A percentile compares a stretch with the other conserved stretches of the same genome.
phyloP scores from a whole-genome alignment of 352 stramenopile genomes.

The Phytophthora fragariaefolia region DNA sequence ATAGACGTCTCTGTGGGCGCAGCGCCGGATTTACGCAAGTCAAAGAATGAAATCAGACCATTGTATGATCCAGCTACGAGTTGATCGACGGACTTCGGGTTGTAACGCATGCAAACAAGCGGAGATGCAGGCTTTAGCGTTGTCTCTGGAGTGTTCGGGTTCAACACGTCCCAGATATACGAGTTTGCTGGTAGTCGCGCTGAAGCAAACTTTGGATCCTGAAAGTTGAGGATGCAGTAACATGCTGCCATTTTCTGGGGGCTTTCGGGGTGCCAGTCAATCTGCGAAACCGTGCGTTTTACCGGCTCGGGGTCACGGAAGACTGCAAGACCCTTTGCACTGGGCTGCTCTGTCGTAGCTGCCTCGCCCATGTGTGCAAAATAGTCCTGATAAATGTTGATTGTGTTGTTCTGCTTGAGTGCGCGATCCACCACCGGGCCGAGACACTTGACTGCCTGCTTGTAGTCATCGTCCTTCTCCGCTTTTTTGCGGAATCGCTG shows the following conservation, averaged over 20 bases:
- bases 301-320: conserved; percentile 96
- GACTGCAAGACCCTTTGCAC: conserved; percentile 96
- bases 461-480: conserved; percentile 98
- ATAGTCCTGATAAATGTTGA: conserved; percentile 98
- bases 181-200: conserved; percentile 80
- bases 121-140: conserved; percentile 91
- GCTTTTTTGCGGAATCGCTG: conserved; percentile 97
- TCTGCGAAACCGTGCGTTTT: conserved; percentile 94
- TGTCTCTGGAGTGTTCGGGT: conserved; percentile 96
- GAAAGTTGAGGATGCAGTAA: conserved; percentile 96
- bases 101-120: conserved; percentile 95
- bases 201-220: conserved; percentile 93
- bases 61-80: conserved; percentile 97
- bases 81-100: conserved; percentile 96
- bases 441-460: conserved; percentile 93
- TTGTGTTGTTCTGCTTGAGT: conserved; percentile 98
- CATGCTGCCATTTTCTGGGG: conserved; percentile 96
- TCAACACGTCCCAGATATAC: conserved; percentile 98
- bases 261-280: conserved; percentile 98
- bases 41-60: conserved; percentile 97
- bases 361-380: conserved; percentile 92
- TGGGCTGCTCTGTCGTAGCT: conserved; percentile 95
- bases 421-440: conserved; percentile 92
- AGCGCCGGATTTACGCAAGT: conserved; percentile 93
- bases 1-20: conserved; percentile 92